phyloP scores from a whole-genome alignment of 1,284 basidiomycete species.

The Xerocomus minutiporus region DNA sequence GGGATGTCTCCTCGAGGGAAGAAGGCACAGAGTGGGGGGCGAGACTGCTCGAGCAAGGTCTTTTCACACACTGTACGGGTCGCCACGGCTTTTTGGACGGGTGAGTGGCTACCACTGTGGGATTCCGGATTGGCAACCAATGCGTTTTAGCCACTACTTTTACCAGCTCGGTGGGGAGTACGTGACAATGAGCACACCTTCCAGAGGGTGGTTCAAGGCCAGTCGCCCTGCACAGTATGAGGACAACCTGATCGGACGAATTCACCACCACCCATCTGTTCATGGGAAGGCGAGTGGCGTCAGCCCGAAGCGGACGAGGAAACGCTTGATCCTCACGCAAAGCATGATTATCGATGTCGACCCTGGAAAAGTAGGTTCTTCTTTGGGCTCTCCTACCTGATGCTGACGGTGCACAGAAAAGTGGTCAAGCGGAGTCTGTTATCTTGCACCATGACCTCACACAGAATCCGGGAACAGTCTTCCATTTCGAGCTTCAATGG shows the following conservation, averaged over 20 bases:
- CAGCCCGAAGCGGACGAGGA: constrained; percentile 49
- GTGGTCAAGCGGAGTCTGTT: constrained; percentile 83
- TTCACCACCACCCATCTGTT: constrained; percentile 40
- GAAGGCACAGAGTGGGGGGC: constrained; percentile 78
- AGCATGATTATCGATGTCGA: constrained; percentile 87
- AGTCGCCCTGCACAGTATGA: constrained; percentile 41
- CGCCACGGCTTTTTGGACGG: constrained; percentile 82
- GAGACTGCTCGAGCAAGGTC: constrained; percentile 69
- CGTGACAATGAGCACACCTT: constrained; percentile 60
- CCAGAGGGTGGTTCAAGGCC: constrained; percentile 57
- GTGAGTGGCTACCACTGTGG: constrained; percentile 39
- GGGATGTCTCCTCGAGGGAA: constrained; percentile 74
- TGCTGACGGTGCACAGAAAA: constrained; percentile 47
- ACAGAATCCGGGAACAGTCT: constrained; percentile 86
- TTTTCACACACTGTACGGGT: constrained; percentile 79
- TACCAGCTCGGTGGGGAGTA: constrained; percentile 80
- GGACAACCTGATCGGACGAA: constrained; percentile 35
- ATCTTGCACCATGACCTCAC: constrained; percentile 89
- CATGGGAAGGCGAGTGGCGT: constrained; percentile 34
- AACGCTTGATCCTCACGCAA: constrained; percentile 77
- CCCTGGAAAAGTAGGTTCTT: constrained; percentile 55
- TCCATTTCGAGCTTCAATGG: constrained; percentile 98
- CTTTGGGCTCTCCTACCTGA: constrained; percentile 1
- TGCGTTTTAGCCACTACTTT: constrained; percentile 67
- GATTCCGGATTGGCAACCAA: constrained; percentile 3